These are phyloP conservation scores for Trapa bicornis DNA, from an alignment of 345 rosid genomes.

Conservation along the genomic window DNA sequence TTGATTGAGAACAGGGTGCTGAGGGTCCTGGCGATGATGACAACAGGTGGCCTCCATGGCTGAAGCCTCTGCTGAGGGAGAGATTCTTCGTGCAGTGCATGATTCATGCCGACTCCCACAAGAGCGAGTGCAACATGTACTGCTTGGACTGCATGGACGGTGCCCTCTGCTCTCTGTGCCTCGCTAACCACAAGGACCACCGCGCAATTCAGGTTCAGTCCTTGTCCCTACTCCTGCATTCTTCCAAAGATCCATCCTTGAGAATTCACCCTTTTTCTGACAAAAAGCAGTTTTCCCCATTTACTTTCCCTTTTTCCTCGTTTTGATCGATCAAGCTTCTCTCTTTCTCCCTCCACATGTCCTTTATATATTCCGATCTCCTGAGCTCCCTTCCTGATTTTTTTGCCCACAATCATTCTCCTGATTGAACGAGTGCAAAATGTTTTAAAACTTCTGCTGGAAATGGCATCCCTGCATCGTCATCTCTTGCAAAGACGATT, in stretches of 20 bases:
- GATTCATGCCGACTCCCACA: conserved; percentile 69
- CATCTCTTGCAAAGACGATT: background rate
- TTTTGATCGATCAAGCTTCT: too few species aligned
- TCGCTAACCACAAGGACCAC: conserved; percentile 64
- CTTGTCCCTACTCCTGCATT: background rate
- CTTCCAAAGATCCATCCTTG: background rate
- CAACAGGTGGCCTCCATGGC: conserved; percentile 72
- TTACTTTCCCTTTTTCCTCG: background rate
- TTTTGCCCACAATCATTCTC: background rate
- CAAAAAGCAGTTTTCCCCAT: background rate
- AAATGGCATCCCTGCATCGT: background rate
- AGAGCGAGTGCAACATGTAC: conserved; percentile 96
- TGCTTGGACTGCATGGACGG: conserved; percentile 88
- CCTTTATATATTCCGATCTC: background rate
- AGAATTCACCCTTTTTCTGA: background rate
- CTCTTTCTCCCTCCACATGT: too few species aligned
- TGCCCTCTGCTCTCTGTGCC: conserved; percentile 71
- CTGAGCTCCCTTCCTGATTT: background rate
- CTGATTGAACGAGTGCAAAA: background rate
- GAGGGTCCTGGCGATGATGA: conserved; percentile 69
- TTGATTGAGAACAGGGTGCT: conserved; percentile 32
- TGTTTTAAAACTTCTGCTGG: background rate
- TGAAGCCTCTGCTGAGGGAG: conserved; percentile 54
- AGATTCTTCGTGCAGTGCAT: conserved; percentile 88
- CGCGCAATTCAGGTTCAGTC: conserved; percentile 62